These are phyloP conservation scores for Nicotiana otophora DNA, from an alignment of 257 asterid species.

Conservation along the genomic window DNA sequence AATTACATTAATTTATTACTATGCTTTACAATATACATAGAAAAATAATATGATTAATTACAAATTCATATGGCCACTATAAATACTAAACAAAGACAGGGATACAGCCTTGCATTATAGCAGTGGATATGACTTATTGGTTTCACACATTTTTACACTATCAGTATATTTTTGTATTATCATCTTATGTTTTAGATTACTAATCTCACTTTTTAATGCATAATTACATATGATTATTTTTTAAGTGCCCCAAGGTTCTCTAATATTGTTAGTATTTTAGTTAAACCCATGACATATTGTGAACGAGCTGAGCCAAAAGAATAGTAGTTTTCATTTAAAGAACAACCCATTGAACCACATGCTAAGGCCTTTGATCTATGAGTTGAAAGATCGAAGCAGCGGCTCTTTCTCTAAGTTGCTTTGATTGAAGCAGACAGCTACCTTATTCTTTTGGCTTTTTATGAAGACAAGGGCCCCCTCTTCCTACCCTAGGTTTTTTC, in stretches of 20 bases:
- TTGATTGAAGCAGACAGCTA: conserved; percentile 47
- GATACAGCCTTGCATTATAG: not conserved
- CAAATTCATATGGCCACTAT: not conserved
- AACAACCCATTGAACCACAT: conserved; percentile 48
- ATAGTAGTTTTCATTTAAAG: conserved; percentile 28
- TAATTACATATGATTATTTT: too few species aligned
- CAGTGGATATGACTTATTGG: not conserved
- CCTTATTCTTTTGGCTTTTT: conserved; percentile 37
- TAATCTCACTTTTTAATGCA: too few species aligned
- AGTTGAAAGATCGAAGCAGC: conserved; percentile 25
- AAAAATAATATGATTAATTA: not conserved
- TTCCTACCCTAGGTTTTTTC: not conserved
- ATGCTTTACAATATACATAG: not conserved
- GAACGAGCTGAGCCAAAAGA: conserved; percentile 23
- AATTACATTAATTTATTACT: not conserved
- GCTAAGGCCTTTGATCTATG: conserved; percentile 23
- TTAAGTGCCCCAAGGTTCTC: too few species aligned
- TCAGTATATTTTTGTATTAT: too few species aligned
- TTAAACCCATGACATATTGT: conserved; percentile 31
- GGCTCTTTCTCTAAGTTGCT: conserved; percentile 34
- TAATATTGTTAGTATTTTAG: too few species aligned
- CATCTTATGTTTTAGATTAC: too few species aligned
- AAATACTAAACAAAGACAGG: not conserved
- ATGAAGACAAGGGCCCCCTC: conserved; percentile 20
- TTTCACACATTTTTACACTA: not conserved